Percentiles rank a stretch among this genome's conserved stretches.
These are phyloP conservation scores for Schizochytrium sp. DNA, from an alignment of 108 stramenopile genomes.

Conservation along the genomic window DNA sequence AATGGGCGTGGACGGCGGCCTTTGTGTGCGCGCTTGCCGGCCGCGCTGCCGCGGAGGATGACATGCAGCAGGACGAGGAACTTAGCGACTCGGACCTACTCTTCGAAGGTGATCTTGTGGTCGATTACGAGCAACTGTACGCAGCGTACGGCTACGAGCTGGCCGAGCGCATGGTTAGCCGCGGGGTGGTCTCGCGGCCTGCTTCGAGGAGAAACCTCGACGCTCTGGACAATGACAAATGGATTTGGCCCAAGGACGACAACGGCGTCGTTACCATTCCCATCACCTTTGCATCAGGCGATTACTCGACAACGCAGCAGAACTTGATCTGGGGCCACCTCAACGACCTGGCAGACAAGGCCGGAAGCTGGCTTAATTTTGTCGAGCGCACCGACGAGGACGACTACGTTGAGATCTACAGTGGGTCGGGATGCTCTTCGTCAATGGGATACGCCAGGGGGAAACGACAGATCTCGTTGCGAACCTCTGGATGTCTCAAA, in stretches of 20 bases:
- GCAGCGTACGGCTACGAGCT: not conserved
- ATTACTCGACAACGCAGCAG: not conserved
- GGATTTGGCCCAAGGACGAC: not conserved
- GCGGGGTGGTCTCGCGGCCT: not conserved
- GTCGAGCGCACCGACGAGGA: not conserved
- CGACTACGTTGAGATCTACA: not conserved
- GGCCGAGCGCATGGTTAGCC: not conserved
- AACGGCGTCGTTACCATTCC: not conserved
- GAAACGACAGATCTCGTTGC: not conserved
- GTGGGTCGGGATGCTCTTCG: not conserved
- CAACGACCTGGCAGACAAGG: not conserved
- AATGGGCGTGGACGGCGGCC: too few species aligned
- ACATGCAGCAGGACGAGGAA: not conserved
- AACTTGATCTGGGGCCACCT: not conserved
- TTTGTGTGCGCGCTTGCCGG: too few species aligned
- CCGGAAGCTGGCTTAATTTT: not conserved
- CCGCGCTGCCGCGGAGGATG: not conserved
- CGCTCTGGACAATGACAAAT: not conserved
- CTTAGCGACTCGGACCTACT: not conserved
- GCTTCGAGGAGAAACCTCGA: not conserved
- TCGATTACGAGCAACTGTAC: not conserved
- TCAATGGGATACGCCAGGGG: not conserved
- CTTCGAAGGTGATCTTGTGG: not conserved
- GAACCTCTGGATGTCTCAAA: not conserved
- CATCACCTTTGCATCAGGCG: not conserved